phyloP scores from a whole-genome alignment of 116 monocot species.

The Papilionanthe hybrid region DNA sequence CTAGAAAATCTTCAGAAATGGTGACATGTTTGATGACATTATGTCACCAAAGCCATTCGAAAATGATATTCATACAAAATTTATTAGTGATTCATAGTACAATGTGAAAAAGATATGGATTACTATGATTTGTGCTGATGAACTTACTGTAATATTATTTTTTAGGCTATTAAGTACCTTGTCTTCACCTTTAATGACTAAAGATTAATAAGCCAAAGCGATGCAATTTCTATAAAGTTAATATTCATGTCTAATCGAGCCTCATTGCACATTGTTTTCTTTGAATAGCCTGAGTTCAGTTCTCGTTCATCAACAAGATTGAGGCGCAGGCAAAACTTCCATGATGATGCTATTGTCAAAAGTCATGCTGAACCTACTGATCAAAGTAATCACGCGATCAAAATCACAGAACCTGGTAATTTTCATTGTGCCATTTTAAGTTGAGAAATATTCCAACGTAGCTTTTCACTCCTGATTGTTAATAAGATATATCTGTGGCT shows the following conservation, averaged over 20 bases:
- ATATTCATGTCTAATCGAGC: neutral
- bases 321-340: constrained; percentile 24
- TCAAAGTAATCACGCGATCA: constrained; percentile 30
- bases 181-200: neutral
- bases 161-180: neutral
- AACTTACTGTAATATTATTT: no score
- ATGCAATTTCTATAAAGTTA: neutral
- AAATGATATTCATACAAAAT: no score
- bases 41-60: no score
- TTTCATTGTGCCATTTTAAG: constrained; percentile 11
- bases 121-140: no score
- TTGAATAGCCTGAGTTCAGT: constrained; percentile 21
- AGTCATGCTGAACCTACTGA: constrained; percentile 12
- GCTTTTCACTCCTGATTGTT: neutral
- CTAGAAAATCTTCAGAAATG: no score
- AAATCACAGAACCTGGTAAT: constrained; percentile 23
- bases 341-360: constrained; percentile 10
- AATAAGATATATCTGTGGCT: constrained; percentile 1
- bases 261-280: neutral
- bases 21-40: no score
- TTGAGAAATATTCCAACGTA: constrained; percentile 2
- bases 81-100: no score
- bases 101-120: no score
- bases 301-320: constrained; percentile 11
- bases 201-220: neutral